phyloP scores from a whole-genome alignment of 495 filamentous ascomycete species.

The Podospora fimiseda region DNA sequence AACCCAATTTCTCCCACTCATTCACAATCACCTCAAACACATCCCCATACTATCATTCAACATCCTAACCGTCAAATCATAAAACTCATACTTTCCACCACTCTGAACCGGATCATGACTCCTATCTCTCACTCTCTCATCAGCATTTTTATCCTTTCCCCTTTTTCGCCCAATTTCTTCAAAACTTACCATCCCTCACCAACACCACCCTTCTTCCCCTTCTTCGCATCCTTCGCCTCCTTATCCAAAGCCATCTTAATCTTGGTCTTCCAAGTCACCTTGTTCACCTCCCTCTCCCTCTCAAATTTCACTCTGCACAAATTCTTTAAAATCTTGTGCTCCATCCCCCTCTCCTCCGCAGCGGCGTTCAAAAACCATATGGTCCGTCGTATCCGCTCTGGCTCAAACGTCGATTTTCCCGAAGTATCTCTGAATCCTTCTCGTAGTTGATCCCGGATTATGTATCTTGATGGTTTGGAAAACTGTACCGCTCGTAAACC shows the following conservation, averaged over 20 bases:
- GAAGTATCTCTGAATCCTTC: conserved; percentile 63
- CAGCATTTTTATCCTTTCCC: conserved; percentile 1
- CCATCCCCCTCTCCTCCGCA: conserved; percentile 56
- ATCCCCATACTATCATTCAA: conserved; percentile 66
- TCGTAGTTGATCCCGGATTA: conserved; percentile 58
- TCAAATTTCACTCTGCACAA: conserved; percentile 53
- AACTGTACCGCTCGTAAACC: conserved; percentile 74
- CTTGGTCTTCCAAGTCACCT: conserved; percentile 5
- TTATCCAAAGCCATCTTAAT: neutral
- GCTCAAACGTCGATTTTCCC: conserved; percentile 50
- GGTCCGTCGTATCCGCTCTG: conserved; percentile 61
- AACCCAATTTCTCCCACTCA: too few species aligned
- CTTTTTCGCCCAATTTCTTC: neutral
- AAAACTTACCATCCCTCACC: neutral
- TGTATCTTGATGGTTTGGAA: conserved; percentile 67
- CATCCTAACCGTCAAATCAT: conserved; percentile 61
- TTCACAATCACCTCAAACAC: conserved; percentile 51
- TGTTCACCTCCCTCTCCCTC: neutral
- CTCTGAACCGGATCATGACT: neutral
- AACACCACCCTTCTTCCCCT: conserved; percentile 1
- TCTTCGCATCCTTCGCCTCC: conserved; percentile 8
- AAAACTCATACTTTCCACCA: conserved; percentile 45
- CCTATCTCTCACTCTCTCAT: neutral
- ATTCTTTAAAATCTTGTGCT: conserved; percentile 77
- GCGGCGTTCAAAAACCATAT: conserved; percentile 71